A percentile compares a stretch with the other conserved stretches of the same genome.
Evolutionary conservation across 2,329 filamentous ascomycete species (phyloP).

Genomic region (Hymenoscyphus occultus): DNA sequence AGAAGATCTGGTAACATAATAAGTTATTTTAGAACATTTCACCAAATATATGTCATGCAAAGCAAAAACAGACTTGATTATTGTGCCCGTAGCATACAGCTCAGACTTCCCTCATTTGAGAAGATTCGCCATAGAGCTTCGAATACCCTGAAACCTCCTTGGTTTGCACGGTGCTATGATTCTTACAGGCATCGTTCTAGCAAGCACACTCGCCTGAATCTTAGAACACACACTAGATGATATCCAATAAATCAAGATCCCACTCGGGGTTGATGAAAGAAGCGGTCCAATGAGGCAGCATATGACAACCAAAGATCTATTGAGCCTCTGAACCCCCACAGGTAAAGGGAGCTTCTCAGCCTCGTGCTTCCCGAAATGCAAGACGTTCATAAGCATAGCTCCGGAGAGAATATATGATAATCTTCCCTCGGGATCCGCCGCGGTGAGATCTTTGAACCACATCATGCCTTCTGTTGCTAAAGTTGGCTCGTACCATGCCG

Average conservation of each 20-base stretch:
- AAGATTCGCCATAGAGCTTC: constrained; percentile 41
- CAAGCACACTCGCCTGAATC: constrained; percentile 40
- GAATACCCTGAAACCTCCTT: constrained; percentile 22
- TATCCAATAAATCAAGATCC: constrained; percentile 50
- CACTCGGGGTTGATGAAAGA: constrained; percentile 41
- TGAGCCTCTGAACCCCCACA: constrained; percentile 18
- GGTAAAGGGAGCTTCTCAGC: too few species aligned
- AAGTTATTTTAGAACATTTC: too few species aligned
- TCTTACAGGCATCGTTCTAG: constrained; percentile 40
- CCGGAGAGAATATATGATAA: constrained; percentile 49
- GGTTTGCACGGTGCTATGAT: constrained; percentile 35
- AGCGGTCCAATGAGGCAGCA: constrained; percentile 41
- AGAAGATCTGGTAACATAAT: too few species aligned
- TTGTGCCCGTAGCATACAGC: not conserved
- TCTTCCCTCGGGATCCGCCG: constrained; percentile 48
- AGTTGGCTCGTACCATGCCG: constrained; percentile 27
- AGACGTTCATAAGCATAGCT: constrained; percentile 48
- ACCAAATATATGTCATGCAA: too few species aligned
- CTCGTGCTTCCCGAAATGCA: not conserved
- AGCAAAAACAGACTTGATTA: not conserved
- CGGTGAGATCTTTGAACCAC: constrained; percentile 58
- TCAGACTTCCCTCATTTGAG: not conserved
- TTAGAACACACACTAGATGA: constrained; percentile 43
- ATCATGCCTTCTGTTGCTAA: constrained; percentile 55
- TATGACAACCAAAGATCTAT: constrained; percentile 37